Base-by-base conservation (phyloP, 2,329 filamentous ascomycete species). In the Fusarium sambucinum region DNA sequence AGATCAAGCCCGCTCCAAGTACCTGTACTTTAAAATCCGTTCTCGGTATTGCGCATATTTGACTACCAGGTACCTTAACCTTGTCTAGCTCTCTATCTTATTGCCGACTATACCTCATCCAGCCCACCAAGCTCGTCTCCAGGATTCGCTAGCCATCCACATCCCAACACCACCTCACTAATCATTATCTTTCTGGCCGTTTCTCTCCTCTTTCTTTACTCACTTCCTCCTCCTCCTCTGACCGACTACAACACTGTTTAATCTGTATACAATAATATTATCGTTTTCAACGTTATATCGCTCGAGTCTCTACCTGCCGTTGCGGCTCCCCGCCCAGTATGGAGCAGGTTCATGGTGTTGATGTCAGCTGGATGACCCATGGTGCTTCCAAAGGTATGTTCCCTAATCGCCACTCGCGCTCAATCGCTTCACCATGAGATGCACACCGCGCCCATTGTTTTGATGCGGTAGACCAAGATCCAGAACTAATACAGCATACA, bases 301-400 rank as follows among this genome's bases (percentile, higher is more conserved):
- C 44, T 55, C 38, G 21, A 40, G 52, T 47, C 58, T 47, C 35
- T 32, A 32, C 59, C 63, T 58, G 48, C 53, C 64, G 55, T 64
- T 42, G 40, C 57, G 55, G 70, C 54, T 57, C 41, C 40, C 54
- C 51, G 66, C 55, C 50, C 76, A 83, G 71, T 65, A 95, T 95
- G 92, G 92, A 95, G 80, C 90, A 91, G 73, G 87, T 92, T 70
- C 89, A 93, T 78, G 90, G 90, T 71, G 87, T 96, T 75, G 93
- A 97, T 80, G 93, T 96, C 76, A 94, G 91, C 80, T 97, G 93
- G 93, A 91, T 96, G 84, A 86, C 86, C 73, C 92, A 96, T 80
- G 91, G 92, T 77, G 88, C 90, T 73, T 89, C 90, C 68, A 94
- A 92, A 90, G 93, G 93, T 92, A 85, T 80, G 86, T 80, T 55